Conservation (phyloP, 495 filamentous ascomycete genomes). For the Letharia lupina region DNA sequence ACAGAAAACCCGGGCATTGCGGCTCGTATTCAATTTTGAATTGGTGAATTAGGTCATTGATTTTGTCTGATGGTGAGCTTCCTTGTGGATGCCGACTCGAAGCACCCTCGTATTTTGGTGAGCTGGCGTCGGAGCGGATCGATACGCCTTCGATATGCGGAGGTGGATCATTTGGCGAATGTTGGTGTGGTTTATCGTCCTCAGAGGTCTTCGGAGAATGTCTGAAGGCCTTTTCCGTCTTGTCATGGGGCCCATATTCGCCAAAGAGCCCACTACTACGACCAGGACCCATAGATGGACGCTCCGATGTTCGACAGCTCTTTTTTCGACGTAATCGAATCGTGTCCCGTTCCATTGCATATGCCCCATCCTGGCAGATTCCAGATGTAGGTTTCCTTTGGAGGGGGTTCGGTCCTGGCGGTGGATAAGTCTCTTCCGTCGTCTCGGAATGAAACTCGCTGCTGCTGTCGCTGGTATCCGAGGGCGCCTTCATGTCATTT, state of each 20-base stretch:
- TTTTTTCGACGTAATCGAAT: conserved; percentile 8
- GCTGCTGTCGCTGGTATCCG: conserved; percentile 9
- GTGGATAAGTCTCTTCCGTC: conserved; percentile 12
- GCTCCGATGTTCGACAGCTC: conserved; percentile 19
- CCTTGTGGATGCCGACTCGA: no score
- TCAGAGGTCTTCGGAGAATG: conserved; percentile 11
- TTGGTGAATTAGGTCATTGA: no score
- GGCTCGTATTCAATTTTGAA: no score
- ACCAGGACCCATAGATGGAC: conserved; percentile 14
- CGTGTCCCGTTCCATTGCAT: conserved; percentile 32
- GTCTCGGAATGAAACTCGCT: conserved; percentile 31
- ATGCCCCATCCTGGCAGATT: conserved; percentile 1
- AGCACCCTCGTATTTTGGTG: no score
- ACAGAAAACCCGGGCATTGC: no score
- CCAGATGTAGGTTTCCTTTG: conserved; percentile 11
- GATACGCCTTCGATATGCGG: no score
- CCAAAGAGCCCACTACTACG: conserved; percentile 11
- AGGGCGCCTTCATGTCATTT: conserved; percentile 25
- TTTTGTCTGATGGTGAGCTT: no score
- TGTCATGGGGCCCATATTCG: conserved; percentile 7
- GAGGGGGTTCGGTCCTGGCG: conserved; percentile 12
- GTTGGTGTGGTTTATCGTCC: conserved; percentile 1
- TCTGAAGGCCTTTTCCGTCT: conserved; percentile 3
- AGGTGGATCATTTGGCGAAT: no score
- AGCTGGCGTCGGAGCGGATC: no score